Evolutionary conservation across 768 basidiomycete species (phyloP).

Genomic region (Inosperma sp.): DNA sequence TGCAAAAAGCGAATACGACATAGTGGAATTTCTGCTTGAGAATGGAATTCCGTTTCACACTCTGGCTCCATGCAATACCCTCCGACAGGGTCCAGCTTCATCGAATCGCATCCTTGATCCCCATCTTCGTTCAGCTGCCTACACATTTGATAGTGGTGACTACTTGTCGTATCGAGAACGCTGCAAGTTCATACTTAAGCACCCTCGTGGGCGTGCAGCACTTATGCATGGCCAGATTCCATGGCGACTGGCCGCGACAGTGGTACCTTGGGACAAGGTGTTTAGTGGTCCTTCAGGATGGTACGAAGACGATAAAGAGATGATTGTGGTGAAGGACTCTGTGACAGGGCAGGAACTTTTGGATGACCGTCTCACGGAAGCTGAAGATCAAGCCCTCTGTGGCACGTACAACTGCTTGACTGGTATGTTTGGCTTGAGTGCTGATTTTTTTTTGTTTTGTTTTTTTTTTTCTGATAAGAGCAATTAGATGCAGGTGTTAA

Average conservation of each 20-base stretch:
- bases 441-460: too few species aligned
- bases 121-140: not conserved
- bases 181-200: conserved; percentile 4
- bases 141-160: conserved; percentile 1
- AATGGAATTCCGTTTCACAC: conserved; percentile 10
- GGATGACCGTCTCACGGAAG: conserved; percentile 2
- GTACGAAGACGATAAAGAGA: not conserved
- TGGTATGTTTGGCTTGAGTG: conserved; percentile 8
- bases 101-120: not conserved
- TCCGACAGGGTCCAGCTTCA: not conserved
- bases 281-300: conserved; percentile 13
- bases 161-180: conserved; percentile 9
- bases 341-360: not conserved
- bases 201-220: conserved; percentile 13
- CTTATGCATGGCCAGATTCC: conserved; percentile 13
- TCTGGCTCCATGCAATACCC: not conserved
- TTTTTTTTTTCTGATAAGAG: too few species aligned
- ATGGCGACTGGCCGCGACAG: conserved; percentile 10
- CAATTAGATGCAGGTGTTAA: too few species aligned
- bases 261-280: conserved; percentile 9
- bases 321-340: not conserved
- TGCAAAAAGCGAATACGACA: not conserved
- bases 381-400: conserved; percentile 5
- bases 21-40: conserved; percentile 1
- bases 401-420: not conserved